Evolutionary conservation across 257 asterid species (phyloP), one percentile per base, ranked within the genome.

Genomic region (Solanum paucissectum): DNA sequence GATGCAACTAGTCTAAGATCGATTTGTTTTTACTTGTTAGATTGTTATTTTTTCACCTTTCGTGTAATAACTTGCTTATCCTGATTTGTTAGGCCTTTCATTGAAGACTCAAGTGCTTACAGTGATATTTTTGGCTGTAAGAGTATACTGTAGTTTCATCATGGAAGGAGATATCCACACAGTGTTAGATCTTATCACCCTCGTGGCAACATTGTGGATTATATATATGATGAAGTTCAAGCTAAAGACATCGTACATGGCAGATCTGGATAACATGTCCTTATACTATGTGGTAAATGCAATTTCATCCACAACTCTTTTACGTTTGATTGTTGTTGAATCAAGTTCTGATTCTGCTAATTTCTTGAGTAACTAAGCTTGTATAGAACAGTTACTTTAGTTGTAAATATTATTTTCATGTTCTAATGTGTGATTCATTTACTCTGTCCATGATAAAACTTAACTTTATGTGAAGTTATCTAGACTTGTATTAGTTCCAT

Each of bases 131-230:
- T 87, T 97, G 89, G 95, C 90, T 25, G 96, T 94, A 79, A 92
- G 99, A 89, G 86, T 95, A 85, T 73, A 77, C 88, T 95, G 96
- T 87, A 95, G 98, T 87, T 87, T 88, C 55, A 58, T 87, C 44
- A 92, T 97, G 94, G 98, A 95, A 93, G 94, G 94, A 14, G 96
- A 95, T 91, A 92, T 95, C 85, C 99, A 95, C 94, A 95, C 99
- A 5, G 12, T 95, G 37, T 98, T 97, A 8, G 99, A 97, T 90
- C 92, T 94, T 27, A 86, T 89, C 34, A 97, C 99, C 9, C 96
- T 97, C 23, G 92, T 94, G 32, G 93, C 99, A 3, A 97, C 99
- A 18, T 52, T 94, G 89, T 97, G 98, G 99, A 98, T 97, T 34
- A 89, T 95, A 34, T 94, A 94, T 94, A 95, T 94, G 98, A 96